A percentile compares a stretch with the other conserved stretches of the same genome.
These are phyloP conservation scores for Penicillium roqueforti DNA, from an alignment of 495 filamentous ascomycete genomes.

Conservation along the genomic window DNA sequence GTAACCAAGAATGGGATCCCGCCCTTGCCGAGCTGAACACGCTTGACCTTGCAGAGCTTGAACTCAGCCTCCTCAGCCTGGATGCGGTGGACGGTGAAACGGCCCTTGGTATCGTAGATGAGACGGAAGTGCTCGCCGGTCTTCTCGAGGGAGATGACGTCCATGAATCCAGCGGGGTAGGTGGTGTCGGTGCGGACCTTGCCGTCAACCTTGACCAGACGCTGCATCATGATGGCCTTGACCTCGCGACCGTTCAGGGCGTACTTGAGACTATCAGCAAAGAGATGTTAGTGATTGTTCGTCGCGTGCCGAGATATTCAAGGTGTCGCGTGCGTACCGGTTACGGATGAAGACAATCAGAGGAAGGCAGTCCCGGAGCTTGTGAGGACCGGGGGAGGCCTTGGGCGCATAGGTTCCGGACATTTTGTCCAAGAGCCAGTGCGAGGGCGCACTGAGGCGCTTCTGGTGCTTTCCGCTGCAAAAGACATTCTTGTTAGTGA, in stretches of 20 bases:
- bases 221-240: conserved; percentile 98
- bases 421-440: conserved; percentile 99
- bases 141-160: conserved; percentile 98
- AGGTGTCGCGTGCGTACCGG: conserved; percentile 43
- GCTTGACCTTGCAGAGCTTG: conserved; percentile 99
- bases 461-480: conserved; percentile 98
- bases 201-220: conserved; percentile 97
- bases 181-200: conserved; percentile 99
- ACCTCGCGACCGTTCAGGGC: conserved; percentile 96
- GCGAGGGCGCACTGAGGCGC: conserved; percentile 95
- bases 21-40: conserved; percentile 96
- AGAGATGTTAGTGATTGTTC: conserved; percentile 16
- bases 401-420: conserved; percentile 96
- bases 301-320: neutral
- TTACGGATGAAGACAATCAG: conserved; percentile 99
- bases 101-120: conserved; percentile 99
- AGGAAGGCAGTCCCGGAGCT: conserved; percentile 97
- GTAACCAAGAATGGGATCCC: conserved; percentile 99
- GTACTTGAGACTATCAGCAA: conserved; percentile 79
- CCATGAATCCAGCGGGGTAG: conserved; percentile 98
- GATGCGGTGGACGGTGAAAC: conserved; percentile 99
- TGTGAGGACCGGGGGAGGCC: conserved; percentile 96
- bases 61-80: conserved; percentile 95
- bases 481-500: conserved; percentile 31
- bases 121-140: conserved; percentile 99